Evolutionary conservation across 2,329 filamentous ascomycete species (phyloP), one percentile per base, ranked within the genome.

Genomic region (Colletotrichum caudatum): DNA sequence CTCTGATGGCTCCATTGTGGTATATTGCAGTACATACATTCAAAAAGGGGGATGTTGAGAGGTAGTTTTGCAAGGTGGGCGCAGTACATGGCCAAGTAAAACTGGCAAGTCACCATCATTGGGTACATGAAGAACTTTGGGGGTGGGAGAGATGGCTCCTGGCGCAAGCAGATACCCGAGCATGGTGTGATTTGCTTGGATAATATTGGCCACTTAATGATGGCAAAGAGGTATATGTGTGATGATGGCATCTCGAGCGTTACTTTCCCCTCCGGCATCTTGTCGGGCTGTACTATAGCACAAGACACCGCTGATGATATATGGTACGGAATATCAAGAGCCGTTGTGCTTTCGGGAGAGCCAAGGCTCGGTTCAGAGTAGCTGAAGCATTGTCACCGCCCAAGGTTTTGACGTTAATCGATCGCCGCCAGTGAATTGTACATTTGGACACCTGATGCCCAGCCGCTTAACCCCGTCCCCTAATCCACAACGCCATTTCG

Each of bases 111-210:
- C 12, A 26, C 54, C 11, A 39, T 46, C 33, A 50, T 48, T n/a
- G 39, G 29, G 35, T 29, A 59, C 39, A 64, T 39, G 46, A 60
- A 11, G 46, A 60, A 11, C 35, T 71, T 56, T 23, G 33, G 16
- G 50, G 26, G 53, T n/a, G 12, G 48, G 29, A 33, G 51, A 23
- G 51, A 57, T 11, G 51, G 58, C 53, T 59, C 44, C 60, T 46
- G 65, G 66, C 54, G 48, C 39, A 60, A 54, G 69, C 46, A 64
- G 59, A 72, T 72, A 72, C 66, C 69, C 69, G 54, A 69, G 69
- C 65, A 72, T 69, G 69, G 69, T 58, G 65, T 20, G 69, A 41
- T 61, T 64, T 53, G 66, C 69, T 72, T 72, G 69, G 69, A 72
- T 72, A 72, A 64, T 68, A 46, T 37, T 69, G 64, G 61, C 56